Conservation (phyloP, 257 asterid species). For the Galeopsis tetrahit region DNA sequence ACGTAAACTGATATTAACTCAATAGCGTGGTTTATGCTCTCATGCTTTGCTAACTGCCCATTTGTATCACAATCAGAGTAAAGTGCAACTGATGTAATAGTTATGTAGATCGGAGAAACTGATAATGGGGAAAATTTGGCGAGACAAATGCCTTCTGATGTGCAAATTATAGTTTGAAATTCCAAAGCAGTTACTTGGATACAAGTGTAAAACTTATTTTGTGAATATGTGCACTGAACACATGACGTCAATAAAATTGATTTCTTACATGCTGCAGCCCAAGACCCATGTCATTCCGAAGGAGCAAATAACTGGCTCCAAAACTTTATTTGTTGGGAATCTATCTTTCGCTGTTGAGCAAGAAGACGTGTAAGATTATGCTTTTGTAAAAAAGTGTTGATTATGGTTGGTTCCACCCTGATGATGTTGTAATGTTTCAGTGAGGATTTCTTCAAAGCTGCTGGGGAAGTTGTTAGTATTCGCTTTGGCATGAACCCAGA, state of each 20-base stretch:
- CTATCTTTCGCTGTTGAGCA: slow-evolving; percentile 59
- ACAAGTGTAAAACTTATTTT: neutral
- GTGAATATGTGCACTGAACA: slow-evolving; percentile 8
- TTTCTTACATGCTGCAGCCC: slow-evolving; percentile 47
- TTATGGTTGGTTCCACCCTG: slow-evolving; percentile 17
- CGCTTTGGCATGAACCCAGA: slow-evolving; percentile 66
- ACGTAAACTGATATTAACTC: no score
- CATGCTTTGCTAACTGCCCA: neutral
- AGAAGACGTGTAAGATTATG: slow-evolving; percentile 64
- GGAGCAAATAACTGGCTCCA: slow-evolving; percentile 51
- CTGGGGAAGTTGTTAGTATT: slow-evolving; percentile 71
- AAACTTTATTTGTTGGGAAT: slow-evolving; percentile 80
- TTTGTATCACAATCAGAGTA: neutral
- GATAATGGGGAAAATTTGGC: neutral
- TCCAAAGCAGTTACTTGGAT: slow-evolving; percentile 19
- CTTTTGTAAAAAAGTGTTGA: neutral
- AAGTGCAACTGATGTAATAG: neutral
- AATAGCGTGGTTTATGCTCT: neutral
- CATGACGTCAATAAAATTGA: neutral
- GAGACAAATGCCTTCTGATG: slow-evolving; percentile 14
- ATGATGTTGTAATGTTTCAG: slow-evolving; percentile 42
- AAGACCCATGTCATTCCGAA: slow-evolving; percentile 53
- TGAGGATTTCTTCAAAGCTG: slow-evolving; percentile 66
- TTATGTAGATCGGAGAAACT: neutral
- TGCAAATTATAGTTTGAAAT: neutral